phyloP scores from a whole-genome alignment of 768 basidiomycete genomes.

The Suillus plorans region DNA sequence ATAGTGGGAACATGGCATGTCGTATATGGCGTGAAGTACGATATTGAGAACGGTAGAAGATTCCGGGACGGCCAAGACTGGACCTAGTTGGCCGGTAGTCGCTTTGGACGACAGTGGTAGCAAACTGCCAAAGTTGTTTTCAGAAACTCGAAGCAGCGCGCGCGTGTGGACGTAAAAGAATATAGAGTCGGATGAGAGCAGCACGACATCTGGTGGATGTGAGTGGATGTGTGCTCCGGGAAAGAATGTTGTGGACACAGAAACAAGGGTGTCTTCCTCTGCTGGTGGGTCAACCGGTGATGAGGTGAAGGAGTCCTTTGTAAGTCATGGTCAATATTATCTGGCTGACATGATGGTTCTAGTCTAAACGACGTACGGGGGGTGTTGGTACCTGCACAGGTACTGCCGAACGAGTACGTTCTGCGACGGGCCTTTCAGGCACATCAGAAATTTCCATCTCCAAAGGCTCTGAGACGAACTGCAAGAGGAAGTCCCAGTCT shows the following conservation, averaged over 20 bases:
- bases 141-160: slow-evolving; percentile 56
- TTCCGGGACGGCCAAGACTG: slow-evolving; percentile 62
- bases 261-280: slow-evolving; percentile 55
- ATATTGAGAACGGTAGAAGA: slow-evolving; percentile 65
- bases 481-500: slow-evolving; percentile 64
- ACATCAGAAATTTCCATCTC: slow-evolving; percentile 29
- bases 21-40: slow-evolving; percentile 70
- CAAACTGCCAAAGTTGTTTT: slow-evolving; percentile 61
- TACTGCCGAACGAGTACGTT: slow-evolving; percentile 19
- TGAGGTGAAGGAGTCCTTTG: slow-evolving; percentile 32
- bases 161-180: slow-evolving; percentile 81
- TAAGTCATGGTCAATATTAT: slow-evolving; percentile 9
- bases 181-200: slow-evolving; percentile 73
- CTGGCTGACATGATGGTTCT: slow-evolving; percentile 6
- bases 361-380: slow-evolving; percentile 44
- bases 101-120: slow-evolving; percentile 45
- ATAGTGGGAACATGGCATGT: slow-evolving; percentile 73
- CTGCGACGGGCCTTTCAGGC: slow-evolving; percentile 38
- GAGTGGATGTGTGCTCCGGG: slow-evolving; percentile 62
- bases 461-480: slow-evolving; percentile 52
- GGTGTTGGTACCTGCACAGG: slow-evolving; percentile 60
- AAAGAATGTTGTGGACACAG: slow-evolving; percentile 81
- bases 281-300: slow-evolving; percentile 30
- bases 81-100: slow-evolving; percentile 42
- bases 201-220: slow-evolving; percentile 58